Conservation (phyloP, 2,329 filamentous ascomycete species). For the Dactylonectria macrodidyma region DNA sequence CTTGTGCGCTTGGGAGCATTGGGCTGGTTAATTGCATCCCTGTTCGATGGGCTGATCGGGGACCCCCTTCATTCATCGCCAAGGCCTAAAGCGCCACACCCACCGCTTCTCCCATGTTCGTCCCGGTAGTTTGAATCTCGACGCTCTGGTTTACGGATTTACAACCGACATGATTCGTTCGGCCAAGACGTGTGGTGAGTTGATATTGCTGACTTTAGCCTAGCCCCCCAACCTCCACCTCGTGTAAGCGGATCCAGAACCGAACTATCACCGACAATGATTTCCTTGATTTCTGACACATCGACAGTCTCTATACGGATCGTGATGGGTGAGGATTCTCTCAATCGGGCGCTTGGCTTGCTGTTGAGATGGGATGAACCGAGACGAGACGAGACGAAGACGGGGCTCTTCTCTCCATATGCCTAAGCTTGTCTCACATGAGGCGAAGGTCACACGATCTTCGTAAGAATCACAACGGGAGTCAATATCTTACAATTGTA, state of each 20-base stretch:
- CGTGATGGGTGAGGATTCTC: not conserved
- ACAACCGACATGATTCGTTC: conserved; percentile 17
- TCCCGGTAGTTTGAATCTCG: conserved; percentile 19
- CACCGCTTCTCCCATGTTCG: conserved; percentile 9
- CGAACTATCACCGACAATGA: not conserved
- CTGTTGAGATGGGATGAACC: not conserved
- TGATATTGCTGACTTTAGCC: conserved; percentile 8
- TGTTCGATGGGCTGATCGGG: conserved; percentile 30
- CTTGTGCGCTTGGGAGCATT: not conserved
- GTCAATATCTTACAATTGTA: not conserved
- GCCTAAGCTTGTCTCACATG: not conserved
- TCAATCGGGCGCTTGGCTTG: not conserved
- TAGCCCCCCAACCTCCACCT: not conserved
- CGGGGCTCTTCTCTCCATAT: not conserved
- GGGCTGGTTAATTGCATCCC: conserved; percentile 18
- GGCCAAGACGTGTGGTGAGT: not conserved
- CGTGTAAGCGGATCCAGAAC: not conserved
- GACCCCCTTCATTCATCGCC: not conserved
- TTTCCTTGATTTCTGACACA: conserved; percentile 10
- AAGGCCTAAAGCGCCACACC: conserved; percentile 5
- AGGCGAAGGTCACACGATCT: not conserved
- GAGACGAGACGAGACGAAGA: too few relatives aligned
- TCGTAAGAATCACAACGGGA: conserved; percentile 2
- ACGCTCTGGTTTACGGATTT: conserved; percentile 15
- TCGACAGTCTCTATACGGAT: too few relatives aligned